phyloP scores from a whole-genome alignment of 768 basidiomycete genomes.

The Mycena haematopus region DNA sequence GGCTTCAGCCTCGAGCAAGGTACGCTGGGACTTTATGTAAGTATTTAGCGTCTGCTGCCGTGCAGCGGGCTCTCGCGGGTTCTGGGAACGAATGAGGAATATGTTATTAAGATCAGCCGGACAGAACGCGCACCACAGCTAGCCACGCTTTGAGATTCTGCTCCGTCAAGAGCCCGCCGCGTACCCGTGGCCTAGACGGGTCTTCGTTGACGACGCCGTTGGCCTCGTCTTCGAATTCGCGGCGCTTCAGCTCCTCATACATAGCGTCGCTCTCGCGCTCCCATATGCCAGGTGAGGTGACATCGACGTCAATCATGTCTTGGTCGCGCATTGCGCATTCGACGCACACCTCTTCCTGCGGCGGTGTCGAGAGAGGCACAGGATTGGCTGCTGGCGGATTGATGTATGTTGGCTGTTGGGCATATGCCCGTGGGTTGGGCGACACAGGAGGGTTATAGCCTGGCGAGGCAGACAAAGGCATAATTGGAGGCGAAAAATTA shows the following conservation, averaged over 20 bases:
- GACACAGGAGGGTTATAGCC: slow-evolving; percentile 71
- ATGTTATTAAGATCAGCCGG: slow-evolving; percentile 12
- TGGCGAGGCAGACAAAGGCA: slow-evolving; percentile 64
- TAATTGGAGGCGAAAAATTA: slow-evolving; percentile 49
- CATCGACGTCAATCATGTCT: slow-evolving; percentile 96
- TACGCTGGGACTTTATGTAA: slow-evolving; percentile 84
- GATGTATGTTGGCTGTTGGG: slow-evolving; percentile 45
- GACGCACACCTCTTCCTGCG: slow-evolving; percentile 86
- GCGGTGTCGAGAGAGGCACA: slow-evolving; percentile 52
- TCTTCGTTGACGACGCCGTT: slow-evolving; percentile 58
- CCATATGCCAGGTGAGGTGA: slow-evolving; percentile 87
- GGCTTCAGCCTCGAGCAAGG: slow-evolving; percentile 82
- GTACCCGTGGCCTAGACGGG: slow-evolving; percentile 63
- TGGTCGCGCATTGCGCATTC: slow-evolving; percentile 99
- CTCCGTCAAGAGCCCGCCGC: slow-evolving; percentile 74
- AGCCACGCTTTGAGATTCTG: slow-evolving; percentile 84
- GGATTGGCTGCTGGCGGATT: slow-evolving; percentile 51
- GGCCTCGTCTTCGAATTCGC: slow-evolving; percentile 74
- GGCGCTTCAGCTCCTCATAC: slow-evolving; percentile 76
- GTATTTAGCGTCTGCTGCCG: slow-evolving; percentile 80
- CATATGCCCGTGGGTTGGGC: slow-evolving; percentile 66
- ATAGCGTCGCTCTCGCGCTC: slow-evolving; percentile 86
- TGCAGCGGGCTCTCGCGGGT: slow-evolving; percentile 87
- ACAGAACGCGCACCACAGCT: slow-evolving; percentile 62
- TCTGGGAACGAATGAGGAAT: slow-evolving; percentile 53